Percentiles rank a stretch among this genome's conserved stretches.
Evolutionary conservation across 192 early-diverging fungal genomes (phyloP).

Genomic region (Paraglomus brasilianum): DNA sequence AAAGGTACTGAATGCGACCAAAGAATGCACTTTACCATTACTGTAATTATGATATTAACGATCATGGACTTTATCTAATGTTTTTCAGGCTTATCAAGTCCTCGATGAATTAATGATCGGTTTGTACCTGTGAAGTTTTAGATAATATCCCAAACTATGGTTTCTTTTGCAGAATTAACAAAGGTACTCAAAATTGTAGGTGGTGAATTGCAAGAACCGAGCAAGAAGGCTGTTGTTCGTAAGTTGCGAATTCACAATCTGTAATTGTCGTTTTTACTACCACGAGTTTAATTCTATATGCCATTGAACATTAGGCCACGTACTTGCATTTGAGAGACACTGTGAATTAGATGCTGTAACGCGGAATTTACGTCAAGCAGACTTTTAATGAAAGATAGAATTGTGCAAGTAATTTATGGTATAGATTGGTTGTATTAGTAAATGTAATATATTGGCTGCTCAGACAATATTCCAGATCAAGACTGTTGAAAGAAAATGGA

Average conservation of each 20-base stretch:
- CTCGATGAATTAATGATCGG: conserved; percentile 47
- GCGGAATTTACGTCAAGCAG: too few species aligned
- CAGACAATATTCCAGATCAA: too few species aligned
- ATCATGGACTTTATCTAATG: background rate
- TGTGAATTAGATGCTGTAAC: conserved; percentile 24
- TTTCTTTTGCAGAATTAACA: background rate
- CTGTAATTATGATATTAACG: background rate
- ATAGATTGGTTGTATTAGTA: too few species aligned
- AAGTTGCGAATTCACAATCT: background rate
- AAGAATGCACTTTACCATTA: background rate
- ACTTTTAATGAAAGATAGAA: too few species aligned
- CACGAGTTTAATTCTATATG: background rate
- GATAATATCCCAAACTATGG: background rate
- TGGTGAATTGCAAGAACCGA: conserved; percentile 24
- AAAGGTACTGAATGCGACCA: conserved; percentile 36
- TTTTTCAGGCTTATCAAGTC: conserved; percentile 43
- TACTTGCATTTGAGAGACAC: background rate
- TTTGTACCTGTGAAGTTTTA: background rate
- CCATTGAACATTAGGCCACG: background rate
- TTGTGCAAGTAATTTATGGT: too few species aligned
- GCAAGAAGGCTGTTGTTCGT: conserved; percentile 6
- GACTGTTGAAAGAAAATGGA: too few species aligned
- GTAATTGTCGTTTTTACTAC: background rate
- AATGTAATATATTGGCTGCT: too few species aligned
- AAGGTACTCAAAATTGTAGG: background rate